Evolutionary conservation across 2,329 filamentous ascomycete species (phyloP).

Genomic region (Penicillium sp.): DNA sequence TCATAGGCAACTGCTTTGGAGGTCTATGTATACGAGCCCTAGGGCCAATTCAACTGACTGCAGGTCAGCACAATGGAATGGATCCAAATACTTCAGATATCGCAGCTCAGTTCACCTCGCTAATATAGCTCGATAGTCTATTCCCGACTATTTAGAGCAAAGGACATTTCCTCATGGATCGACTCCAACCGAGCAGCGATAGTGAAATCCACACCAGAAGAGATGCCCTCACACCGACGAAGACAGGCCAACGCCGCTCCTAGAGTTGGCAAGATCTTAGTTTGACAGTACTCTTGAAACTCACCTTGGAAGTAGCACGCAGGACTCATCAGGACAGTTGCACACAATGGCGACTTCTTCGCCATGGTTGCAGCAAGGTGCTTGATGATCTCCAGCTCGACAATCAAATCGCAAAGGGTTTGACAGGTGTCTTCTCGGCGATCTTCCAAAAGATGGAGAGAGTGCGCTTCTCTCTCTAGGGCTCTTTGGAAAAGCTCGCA

Average conservation of each 20-base stretch:
- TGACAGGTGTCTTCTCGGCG: neutral
- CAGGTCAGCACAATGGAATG: too few relatives aligned
- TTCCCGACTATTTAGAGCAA: neutral
- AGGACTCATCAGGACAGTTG: neutral
- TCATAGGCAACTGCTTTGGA: too few relatives aligned
- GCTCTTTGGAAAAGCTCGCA: neutral
- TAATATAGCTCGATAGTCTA: neutral
- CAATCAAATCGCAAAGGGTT: neutral
- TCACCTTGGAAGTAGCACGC: neutral
- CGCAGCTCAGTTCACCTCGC: neutral
- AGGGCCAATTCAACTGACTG: too few relatives aligned
- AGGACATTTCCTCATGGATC: neutral
- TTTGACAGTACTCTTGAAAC: neutral
- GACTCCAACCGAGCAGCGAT: neutral
- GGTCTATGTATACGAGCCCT: too few relatives aligned
- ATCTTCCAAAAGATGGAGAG: neutral
- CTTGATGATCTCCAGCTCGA: neutral
- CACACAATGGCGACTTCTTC: neutral
- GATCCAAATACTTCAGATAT: too few relatives aligned
- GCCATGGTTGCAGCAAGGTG: neutral
- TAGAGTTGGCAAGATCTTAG: neutral
- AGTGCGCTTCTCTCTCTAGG: neutral
- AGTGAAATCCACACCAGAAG: neutral
- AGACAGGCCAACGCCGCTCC: neutral
- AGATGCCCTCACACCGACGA: neutral